Evolutionary conservation across 352 stramenopile species (phyloP).

Genomic region (Plasmopara halstedii): DNA sequence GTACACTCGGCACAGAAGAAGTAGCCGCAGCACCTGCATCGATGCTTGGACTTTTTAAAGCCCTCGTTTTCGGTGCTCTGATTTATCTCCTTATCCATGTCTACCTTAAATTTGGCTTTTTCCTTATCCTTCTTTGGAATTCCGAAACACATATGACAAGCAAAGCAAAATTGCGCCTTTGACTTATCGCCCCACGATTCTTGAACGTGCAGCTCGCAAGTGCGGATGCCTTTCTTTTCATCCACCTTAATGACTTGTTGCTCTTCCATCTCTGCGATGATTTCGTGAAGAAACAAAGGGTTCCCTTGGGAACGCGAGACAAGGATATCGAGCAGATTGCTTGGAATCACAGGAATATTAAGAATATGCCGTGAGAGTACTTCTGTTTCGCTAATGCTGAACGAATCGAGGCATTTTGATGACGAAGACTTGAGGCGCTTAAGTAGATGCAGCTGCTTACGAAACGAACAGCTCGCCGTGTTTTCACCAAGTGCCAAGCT

Average conservation of each 20-base stretch:
- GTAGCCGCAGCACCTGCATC: constrained; percentile 80
- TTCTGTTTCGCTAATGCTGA: constrained; percentile 50
- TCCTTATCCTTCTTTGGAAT: constrained; percentile 38
- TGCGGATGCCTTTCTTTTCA: constrained; percentile 26
- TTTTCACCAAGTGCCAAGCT: constrained; percentile 57
- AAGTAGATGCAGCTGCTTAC: constrained; percentile 64
- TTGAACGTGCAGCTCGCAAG: constrained; percentile 67
- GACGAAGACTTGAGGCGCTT: constrained; percentile 57
- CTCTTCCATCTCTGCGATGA: constrained; percentile 75
- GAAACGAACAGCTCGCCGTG: constrained; percentile 68
- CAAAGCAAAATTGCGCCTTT: constrained; percentile 61
- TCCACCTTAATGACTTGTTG: constrained; percentile 76
- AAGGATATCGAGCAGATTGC: constrained; percentile 55
- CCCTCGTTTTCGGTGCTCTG: constrained; percentile 1
- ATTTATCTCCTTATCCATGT: constrained; percentile 9
- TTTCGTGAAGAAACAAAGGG: constrained; percentile 74
- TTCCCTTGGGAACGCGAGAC: constrained; percentile 75
- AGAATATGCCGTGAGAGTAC: constrained; percentile 57
- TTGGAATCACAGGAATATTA: constrained; percentile 46
- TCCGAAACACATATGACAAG: constrained; percentile 52
- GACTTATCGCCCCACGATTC: constrained; percentile 76
- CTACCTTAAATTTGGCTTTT: constrained; percentile 8
- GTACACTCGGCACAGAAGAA: constrained; percentile 74
- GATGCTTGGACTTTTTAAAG: constrained; percentile 37
- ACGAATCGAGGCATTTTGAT: constrained; percentile 39